phyloP scores from a whole-genome alignment of 345 rosid genomes.

The Adansonia digitata region DNA sequence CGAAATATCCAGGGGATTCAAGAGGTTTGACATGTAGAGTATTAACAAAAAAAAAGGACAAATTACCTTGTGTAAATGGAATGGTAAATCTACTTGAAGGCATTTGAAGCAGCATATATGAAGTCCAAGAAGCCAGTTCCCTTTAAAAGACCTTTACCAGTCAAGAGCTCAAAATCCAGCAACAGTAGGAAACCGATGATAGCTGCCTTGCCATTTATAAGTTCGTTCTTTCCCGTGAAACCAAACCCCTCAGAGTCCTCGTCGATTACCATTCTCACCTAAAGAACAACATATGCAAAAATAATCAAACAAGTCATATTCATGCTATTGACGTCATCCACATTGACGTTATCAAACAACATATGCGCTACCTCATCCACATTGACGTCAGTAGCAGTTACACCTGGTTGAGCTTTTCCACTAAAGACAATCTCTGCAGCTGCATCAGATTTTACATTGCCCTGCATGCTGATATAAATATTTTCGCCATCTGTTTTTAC shows the following conservation, averaged over 20 bases:
- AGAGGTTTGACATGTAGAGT: constrained; percentile 2
- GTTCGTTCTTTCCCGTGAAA: constrained; percentile 65
- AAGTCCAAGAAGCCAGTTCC: constrained; percentile 94
- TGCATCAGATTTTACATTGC: constrained; percentile 43
- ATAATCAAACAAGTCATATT: neutral
- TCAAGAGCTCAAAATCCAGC: constrained; percentile 87
- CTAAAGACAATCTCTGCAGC: constrained; percentile 88
- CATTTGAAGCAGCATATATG: constrained; percentile 56
- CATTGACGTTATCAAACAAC: too few relatives aligned
- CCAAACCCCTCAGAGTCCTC: constrained; percentile 72
- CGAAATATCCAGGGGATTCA: neutral
- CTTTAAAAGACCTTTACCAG: constrained; percentile 88
- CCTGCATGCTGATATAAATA: constrained; percentile 61
- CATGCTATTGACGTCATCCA: constrained; percentile 64
- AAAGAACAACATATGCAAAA: neutral
- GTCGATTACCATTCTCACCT: constrained; percentile 94
- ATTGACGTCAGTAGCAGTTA: constrained; percentile 78
- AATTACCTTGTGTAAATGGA: constrained; percentile 8
- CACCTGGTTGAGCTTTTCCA: constrained; percentile 88
- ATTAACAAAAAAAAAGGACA: neutral
- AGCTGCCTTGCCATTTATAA: constrained; percentile 92
- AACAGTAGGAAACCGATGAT: constrained; percentile 78
- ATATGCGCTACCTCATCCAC: constrained; percentile 73
- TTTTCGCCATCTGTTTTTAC: constrained; percentile 73
- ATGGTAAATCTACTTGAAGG: constrained; percentile 48